Conservation (phyloP, 2,329 filamentous ascomycete species). For the Colletotrichum sp. region DNA sequence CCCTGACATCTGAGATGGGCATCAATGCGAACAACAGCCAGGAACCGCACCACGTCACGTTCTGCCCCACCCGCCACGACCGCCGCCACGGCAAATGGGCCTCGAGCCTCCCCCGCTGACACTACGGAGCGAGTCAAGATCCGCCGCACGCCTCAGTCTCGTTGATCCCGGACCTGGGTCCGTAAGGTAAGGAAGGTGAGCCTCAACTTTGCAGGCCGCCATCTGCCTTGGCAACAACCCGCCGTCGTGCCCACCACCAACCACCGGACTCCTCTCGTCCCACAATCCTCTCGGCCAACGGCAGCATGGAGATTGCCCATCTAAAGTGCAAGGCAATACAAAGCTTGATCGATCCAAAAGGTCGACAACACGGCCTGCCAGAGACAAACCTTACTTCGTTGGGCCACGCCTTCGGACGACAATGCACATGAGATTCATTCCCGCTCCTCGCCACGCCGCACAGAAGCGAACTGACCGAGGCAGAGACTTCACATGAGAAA, state of each 20-base stretch:
- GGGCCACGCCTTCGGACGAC: constrained; percentile 4
- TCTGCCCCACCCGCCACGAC: not conserved
- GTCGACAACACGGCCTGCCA: not conserved
- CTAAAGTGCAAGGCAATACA: not conserved
- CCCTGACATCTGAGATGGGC: constrained; percentile 9
- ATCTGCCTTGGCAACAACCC: not conserved
- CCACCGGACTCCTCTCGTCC: not conserved
- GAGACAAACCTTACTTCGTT: not conserved
- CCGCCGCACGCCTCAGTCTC: not conserved
- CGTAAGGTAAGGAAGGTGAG: not conserved
- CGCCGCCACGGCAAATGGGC: not conserved
- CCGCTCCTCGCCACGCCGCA: not conserved
- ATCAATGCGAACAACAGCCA: constrained; percentile 6
- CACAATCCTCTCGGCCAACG: not conserved
- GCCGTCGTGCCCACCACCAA: not conserved
- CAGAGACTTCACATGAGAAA: constrained; percentile 8
- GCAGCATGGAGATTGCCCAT: not conserved
- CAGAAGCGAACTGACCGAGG: constrained; percentile 1
- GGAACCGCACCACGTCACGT: not conserved
- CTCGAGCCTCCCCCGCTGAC: not conserved
- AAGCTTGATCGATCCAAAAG: not conserved
- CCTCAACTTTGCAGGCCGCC: not conserved
- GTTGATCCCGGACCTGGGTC: not conserved
- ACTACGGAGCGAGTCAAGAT: not conserved
- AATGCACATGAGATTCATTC: not conserved